These are phyloP conservation scores for Zygosaccharomyces pseudobailii DNA, from an alignment of 1,139 yeast genomes.

Conservation along the genomic window DNA sequence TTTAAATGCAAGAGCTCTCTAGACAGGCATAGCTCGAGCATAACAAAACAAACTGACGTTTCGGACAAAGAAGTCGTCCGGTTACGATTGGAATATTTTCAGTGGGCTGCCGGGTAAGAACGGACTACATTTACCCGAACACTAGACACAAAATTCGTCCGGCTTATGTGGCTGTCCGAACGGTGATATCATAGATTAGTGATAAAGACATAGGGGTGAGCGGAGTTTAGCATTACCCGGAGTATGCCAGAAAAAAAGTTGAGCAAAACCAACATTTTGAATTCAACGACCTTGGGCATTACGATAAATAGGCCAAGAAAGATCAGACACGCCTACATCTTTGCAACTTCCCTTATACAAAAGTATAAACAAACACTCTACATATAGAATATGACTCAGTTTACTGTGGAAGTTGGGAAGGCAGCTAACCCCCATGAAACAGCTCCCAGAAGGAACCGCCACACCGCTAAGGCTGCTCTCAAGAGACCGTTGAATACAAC, in stretches of 20 bases:
- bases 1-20: no score
- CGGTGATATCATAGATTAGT: background rate
- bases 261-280: background rate
- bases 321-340: background rate
- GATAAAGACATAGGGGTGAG: background rate
- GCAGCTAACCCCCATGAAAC: constrained; percentile 83
- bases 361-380: background rate
- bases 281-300: background rate
- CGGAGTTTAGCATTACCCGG: background rate
- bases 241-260: background rate
- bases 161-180: background rate
- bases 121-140: no score
- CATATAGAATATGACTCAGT: constrained; percentile 13
- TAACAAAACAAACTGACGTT: no score
- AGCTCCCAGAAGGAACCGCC: constrained; percentile 74
- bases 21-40: no score
- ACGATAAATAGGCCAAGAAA: background rate
- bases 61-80: no score
- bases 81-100: no score
- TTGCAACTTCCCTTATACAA: background rate
- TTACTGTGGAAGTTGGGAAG: constrained; percentile 59
- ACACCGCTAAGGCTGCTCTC: constrained; percentile 49
- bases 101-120: no score
- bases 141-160: background rate
- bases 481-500: constrained; percentile 56